phyloP scores from a whole-genome alignment of 2,329 filamentous ascomycete species.

The Eutypa lata region DNA sequence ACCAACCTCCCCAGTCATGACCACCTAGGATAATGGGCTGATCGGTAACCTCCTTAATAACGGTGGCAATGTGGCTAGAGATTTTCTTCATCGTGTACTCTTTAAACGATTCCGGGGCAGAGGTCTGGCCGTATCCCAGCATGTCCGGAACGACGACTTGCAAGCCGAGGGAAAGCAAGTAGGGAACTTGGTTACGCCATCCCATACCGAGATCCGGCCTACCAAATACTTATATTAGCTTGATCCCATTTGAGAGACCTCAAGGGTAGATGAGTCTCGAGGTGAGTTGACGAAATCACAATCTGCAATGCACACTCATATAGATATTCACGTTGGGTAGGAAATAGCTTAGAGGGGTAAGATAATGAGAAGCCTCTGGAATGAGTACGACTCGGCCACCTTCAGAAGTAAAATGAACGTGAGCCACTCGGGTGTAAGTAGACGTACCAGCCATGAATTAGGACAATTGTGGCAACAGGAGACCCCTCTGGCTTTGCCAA shows the following conservation, averaged over 20 bases:
- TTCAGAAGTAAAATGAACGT: neutral
- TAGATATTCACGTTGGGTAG: too few relatives aligned
- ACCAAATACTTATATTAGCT: constrained; percentile 43
- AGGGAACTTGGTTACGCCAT: constrained; percentile 87
- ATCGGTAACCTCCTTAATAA: constrained; percentile 56
- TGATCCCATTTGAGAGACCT: too few relatives aligned
- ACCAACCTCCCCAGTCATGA: constrained; percentile 86
- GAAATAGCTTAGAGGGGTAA: too few relatives aligned
- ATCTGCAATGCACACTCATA: too few relatives aligned
- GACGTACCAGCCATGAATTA: constrained; percentile 32
- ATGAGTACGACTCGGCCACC: neutral
- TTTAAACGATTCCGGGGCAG: constrained; percentile 57
- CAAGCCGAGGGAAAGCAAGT: constrained; percentile 67
- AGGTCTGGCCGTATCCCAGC: constrained; percentile 80
- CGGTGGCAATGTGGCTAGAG: constrained; percentile 69
- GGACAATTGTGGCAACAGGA: constrained; percentile 47
- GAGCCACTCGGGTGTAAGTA: neutral
- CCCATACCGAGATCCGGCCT: constrained; percentile 81
- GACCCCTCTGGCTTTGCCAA: constrained; percentile 47
- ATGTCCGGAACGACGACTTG: constrained; percentile 82
- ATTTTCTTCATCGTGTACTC: constrained; percentile 71
- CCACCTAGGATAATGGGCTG: constrained; percentile 74
- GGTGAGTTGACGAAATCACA: too few relatives aligned
- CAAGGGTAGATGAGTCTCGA: too few relatives aligned
- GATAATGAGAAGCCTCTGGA: too few relatives aligned